Evolutionary conservation across 345 rosid species (phyloP), one percentile per base, ranked within the genome.

Genomic region (Passiflora organensis): DNA sequence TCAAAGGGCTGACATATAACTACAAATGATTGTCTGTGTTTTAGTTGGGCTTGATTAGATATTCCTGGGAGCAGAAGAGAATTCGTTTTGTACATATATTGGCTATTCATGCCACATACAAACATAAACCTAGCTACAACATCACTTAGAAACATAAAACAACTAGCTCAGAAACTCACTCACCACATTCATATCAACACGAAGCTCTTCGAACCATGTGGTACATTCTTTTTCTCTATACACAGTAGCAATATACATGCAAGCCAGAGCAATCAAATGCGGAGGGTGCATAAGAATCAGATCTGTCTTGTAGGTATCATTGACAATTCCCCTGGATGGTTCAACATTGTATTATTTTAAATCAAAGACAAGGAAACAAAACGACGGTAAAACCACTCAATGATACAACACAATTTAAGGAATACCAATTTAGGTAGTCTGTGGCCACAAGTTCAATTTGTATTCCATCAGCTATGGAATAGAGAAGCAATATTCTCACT

Each of bases 131-230:
- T n/a, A n/a, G n/a, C n/a, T n/a, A n/a, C n/a, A n/a, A 28, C 5
- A 43, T 43, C 21, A 43, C n/a, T 43, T 43, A 43, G 18, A 13
- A 16, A 12, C n/a, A 10, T 44, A 44, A 11, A 28, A 43, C 21
- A 20, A 52, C 28, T n/a, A 56, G 66, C 34, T 43, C 34, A 24
- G 48, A 28, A 49, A 67, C 89, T 81, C 73, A 67, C 89, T 81
- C 73, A 93, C 99, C 67, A 81, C 83, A 74, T 84, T 93, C 96
- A 93, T 86, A 74, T 89, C 99, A n/a, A 83, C 94, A 0, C 78
- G 84, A 28, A 93, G 96, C 76, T 93, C 99, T 75, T 93, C 99
- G 54, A 93, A 89, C 99, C 99, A 93, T n/a, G 94, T 72, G 15
- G 81, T 81, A 56, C 65, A 77, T 67, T 89, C 96, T 74, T 72